Evolutionary conservation across 2,329 filamentous ascomycete species (phyloP).

Genomic region (Hymenoscyphus occultus): DNA sequence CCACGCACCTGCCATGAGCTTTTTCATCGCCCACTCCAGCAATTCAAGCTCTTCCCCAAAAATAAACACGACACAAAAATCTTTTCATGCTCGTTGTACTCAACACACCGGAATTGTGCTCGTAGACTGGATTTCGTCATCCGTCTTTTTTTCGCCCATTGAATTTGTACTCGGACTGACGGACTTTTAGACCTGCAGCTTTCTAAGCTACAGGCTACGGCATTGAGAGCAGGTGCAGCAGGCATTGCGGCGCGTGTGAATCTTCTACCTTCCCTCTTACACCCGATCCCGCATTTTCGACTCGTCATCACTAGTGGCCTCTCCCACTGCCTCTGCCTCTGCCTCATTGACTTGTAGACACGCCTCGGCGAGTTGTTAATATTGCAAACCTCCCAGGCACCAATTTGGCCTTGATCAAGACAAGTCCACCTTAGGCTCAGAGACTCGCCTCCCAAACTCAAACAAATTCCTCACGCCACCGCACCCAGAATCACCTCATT

Average conservation of each 20-base stretch:
- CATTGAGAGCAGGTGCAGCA: too few relatives aligned
- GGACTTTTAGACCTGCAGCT: too few relatives aligned
- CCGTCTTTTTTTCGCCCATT: constrained; percentile 33
- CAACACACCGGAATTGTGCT: neutral
- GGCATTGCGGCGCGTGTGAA: too few relatives aligned
- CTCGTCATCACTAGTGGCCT: constrained; percentile 29
- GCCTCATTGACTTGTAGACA: constrained; percentile 4
- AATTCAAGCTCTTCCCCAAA: neutral
- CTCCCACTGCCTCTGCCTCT: constrained; percentile 14
- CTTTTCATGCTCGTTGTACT: neutral
- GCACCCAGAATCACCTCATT: neutral
- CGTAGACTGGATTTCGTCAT: constrained; percentile 1
- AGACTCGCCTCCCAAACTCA: neutral
- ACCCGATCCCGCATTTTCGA: constrained; percentile 14
- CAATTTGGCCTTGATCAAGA: constrained; percentile 16
- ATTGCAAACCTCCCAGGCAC: constrained; percentile 8
- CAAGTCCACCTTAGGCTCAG: constrained; percentile 20
- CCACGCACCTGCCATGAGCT: too few relatives aligned
- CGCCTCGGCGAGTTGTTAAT: constrained; percentile 11
- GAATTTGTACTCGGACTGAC: neutral
- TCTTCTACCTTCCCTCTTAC: neutral
- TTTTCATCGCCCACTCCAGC: too few relatives aligned
- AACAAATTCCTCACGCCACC: constrained; percentile 12
- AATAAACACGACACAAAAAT: neutral
- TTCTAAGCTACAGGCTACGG: too few relatives aligned